These are phyloP conservation scores for Fraxinus baroniana DNA, from an alignment of 305 asterid species.

Conservation along the genomic window DNA sequence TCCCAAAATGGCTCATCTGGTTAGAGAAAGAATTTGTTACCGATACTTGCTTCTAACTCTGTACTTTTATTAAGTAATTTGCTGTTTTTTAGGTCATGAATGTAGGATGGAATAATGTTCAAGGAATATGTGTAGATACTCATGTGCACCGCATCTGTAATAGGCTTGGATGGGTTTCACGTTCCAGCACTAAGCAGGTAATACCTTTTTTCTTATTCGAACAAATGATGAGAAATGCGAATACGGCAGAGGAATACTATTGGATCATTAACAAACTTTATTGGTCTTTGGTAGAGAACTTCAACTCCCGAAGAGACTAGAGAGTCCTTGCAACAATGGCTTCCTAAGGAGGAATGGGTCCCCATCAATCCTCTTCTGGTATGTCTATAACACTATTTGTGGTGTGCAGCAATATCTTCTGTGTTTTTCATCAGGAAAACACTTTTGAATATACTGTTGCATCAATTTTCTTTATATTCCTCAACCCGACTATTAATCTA, in stretches of 20 bases:
- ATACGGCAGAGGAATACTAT: background rate
- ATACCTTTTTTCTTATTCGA: background rate
- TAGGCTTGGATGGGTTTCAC: constrained; percentile 96
- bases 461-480: background rate
- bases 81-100: constrained; percentile 70
- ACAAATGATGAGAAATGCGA: background rate
- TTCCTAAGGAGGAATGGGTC: constrained; percentile 97
- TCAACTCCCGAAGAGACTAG: constrained; percentile 83
- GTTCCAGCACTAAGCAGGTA: constrained; percentile 81
- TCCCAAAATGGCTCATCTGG: constrained; percentile 99
- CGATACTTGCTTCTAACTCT: background rate
- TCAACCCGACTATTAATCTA: background rate
- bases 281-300: constrained; percentile 51
- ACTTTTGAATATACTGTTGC: background rate
- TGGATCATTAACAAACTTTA: constrained; percentile 1
- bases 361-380: constrained; percentile 98
- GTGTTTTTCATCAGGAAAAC: background rate
- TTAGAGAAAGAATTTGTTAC: constrained; percentile 30
- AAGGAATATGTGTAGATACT: constrained; percentile 98
- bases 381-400: constrained; percentile 22
- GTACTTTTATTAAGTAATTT: constrained; percentile 7
- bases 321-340: constrained; percentile 88
- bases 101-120: constrained; percentile 92
- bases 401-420: background rate
- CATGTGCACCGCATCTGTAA: constrained; percentile 95